A percentile compares a stretch with the other conserved stretches of the same genome.
Conservation (phyloP, 1,139 yeast species). For the Blastobotrys persicus region DNA sequence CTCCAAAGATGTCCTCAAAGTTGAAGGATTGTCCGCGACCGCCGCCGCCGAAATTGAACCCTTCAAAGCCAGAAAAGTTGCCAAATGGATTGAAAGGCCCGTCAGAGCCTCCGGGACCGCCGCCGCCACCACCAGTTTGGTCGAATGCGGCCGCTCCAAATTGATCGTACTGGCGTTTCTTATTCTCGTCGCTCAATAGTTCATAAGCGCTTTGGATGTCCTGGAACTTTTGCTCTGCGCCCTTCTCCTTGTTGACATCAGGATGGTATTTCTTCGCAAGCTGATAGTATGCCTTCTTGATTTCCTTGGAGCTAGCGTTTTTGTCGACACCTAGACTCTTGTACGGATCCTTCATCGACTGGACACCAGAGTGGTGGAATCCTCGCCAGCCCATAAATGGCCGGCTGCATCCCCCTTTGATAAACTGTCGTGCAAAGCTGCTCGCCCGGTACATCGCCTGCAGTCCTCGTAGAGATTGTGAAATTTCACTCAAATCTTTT, state of each 20-base stretch:
- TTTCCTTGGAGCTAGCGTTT: slow-evolving; percentile 72
- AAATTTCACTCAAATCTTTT: neutral
- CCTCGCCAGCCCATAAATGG: slow-evolving; percentile 1
- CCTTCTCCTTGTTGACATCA: slow-evolving; percentile 88
- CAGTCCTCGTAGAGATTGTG: no score
- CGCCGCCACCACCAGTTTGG: slow-evolving; percentile 49
- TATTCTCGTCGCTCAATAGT: slow-evolving; percentile 79
- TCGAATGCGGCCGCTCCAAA: slow-evolving; percentile 88
- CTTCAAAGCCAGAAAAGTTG: slow-evolving; percentile 39
- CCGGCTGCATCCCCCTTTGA: neutral
- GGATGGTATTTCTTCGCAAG: slow-evolving; percentile 95
- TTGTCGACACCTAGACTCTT: slow-evolving; percentile 73
- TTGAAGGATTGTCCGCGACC: slow-evolving; percentile 47
- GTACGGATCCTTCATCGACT: slow-evolving; percentile 70
- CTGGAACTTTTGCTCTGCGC: slow-evolving; percentile 85
- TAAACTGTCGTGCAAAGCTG: neutral
- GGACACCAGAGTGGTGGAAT: slow-evolving; percentile 12
- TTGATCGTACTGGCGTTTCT: slow-evolving; percentile 87
- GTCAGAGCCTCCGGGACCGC: slow-evolving; percentile 36
- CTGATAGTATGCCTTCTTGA: slow-evolving; percentile 90
- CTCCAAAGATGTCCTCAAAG: slow-evolving; percentile 83
- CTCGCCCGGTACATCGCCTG: neutral
- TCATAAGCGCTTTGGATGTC: slow-evolving; percentile 94
- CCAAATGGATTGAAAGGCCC: slow-evolving; percentile 39
- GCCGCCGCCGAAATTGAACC: slow-evolving; percentile 56